Evolutionary conservation across 2,329 filamentous ascomycete species (phyloP), one percentile per base, ranked within the genome.

Genomic region (Geosmithia putterillii): DNA sequence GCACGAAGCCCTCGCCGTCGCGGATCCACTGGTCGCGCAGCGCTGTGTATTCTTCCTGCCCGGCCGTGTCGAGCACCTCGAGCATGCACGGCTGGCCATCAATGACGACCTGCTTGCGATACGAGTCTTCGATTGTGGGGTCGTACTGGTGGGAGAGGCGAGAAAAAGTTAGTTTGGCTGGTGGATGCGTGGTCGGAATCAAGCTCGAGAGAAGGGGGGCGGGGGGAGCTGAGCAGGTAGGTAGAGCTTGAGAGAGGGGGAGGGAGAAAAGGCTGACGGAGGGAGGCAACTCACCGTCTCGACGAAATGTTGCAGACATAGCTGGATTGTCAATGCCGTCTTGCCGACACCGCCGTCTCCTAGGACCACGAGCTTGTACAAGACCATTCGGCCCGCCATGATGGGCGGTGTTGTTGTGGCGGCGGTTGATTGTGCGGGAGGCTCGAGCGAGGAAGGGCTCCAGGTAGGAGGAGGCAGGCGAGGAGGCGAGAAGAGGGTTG

Each of bases 21-120:
- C 92, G 81, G 62, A 96, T 96, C 90, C 90, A 96, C 69, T 96
- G 92, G 62, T 96, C 92, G 57, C 92, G 78, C 56, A 96, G 70
- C 40, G 92, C 92, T 50, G 90, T 95, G 66, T 96, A 98, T 68
- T 98, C 92, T 68, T 98, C 92, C 64, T 98, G 92, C 45, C 92
- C 92, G 42, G 92, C 92, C 44, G 92, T 98, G 67, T 98, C 92
- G 56, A 95, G 77, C 40, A 95, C 88, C 65, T 96, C 90, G 56
- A 95, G 79, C 89, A 95, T 95, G 70, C 89, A 95, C 38, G 89
- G 88, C 63, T 94, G 86, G 48, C 81, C 78, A 60, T 96, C 92
- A 64, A 96, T 96, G 58, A 95, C 85, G 47, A 89, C 83, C 62
- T 89, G 84, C 67, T 90, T 90, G 54, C 85, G 76, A 61, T 90